Conservation (phyloP, 306 rosid genomes). For the Cicer yamashitae region DNA sequence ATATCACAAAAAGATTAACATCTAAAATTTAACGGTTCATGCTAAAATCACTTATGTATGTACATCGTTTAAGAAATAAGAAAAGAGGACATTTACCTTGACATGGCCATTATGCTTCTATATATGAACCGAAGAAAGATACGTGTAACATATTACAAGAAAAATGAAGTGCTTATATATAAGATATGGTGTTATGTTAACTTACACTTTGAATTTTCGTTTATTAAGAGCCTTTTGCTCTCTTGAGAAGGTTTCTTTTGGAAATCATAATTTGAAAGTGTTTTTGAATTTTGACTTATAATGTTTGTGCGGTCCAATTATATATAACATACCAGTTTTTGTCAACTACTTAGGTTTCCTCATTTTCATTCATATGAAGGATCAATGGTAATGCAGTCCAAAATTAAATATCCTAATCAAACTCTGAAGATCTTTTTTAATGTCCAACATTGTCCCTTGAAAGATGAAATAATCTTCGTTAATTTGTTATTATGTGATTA, state of each 20-base stretch:
- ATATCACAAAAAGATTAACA: not conserved
- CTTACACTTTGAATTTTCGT: not conserved
- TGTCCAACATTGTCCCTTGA: too few species aligned
- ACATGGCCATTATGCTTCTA: conserved; percentile 38
- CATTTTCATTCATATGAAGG: conserved; percentile 30
- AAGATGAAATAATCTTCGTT: too few species aligned
- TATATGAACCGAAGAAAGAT: conserved; percentile 14
- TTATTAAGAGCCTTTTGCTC: not conserved
- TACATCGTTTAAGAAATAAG: conserved; percentile 1
- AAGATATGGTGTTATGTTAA: not conserved
- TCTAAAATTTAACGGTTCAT: not conserved
- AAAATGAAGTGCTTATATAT: conserved; percentile 21
- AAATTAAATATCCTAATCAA: too few species aligned
- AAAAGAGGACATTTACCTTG: conserved; percentile 42
- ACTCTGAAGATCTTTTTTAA: too few species aligned
- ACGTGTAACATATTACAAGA: not conserved
- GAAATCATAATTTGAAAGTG: conserved; percentile 1
- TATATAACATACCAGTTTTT: not conserved
- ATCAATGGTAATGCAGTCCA: not conserved
- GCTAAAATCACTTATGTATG: not conserved
- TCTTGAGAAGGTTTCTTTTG: conserved; percentile 26
- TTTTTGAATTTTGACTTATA: conserved; percentile 34
- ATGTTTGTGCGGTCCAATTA: conserved; percentile 47
- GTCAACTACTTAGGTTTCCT: not conserved
- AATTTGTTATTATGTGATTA: too few species aligned